Base-by-base conservation (phyloP, 2,329 filamentous ascomycete genomes). In the Fusarium liriodendri region DNA sequence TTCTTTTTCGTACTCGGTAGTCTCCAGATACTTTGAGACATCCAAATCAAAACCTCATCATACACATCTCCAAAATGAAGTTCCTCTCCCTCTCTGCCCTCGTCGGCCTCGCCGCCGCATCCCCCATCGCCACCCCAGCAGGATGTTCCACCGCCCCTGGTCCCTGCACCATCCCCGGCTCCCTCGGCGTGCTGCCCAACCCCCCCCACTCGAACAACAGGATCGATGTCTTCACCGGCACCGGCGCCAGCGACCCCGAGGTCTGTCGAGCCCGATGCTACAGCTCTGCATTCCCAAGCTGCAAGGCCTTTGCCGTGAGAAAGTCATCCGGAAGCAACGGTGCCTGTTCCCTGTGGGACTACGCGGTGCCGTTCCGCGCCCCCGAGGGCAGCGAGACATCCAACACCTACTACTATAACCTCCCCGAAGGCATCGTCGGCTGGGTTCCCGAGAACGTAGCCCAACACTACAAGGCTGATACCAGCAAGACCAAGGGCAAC, bases 401-500 rank as follows among this genome's bases (percentile, higher is more conserved):
- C 16, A 40, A 27, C 37, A 52, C 47, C 40, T 40, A 22, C 27
- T 62, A 35, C 42, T 62, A 62, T 16, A 37, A n/a, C 37, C 59
- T 62, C 27, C 59, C 59, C 38, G 45, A 29, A 4, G 59, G 59
- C n/a, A 50, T 62, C 20, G 8, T 45, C 6, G 59, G 42, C 11
- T 50, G 38, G 40, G 59, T 62, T 22, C 59, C 59, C 9, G 59
- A 62, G 42, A 62, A 47, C 20, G 40, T 62, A n/a, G 59, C 59
- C 8, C 27, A 52, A 42, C 59, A 62, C 20, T 62, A 62, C 59
- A 37, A 29, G 20, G 59, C 59, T 3, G 59, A 62, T 35, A 62
- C 42, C 2, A 62, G 18, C 40, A 62, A 62, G 59, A 62, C 38
- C 5, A 62, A 62, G 59, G 59, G 29, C 20, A 62, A 62, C 42